A percentile compares a stretch with the other conserved stretches of the same genome.
These are phyloP conservation scores for Phytophthora ohioensis DNA, from an alignment of 352 stramenopile genomes.

Conservation along the genomic window DNA sequence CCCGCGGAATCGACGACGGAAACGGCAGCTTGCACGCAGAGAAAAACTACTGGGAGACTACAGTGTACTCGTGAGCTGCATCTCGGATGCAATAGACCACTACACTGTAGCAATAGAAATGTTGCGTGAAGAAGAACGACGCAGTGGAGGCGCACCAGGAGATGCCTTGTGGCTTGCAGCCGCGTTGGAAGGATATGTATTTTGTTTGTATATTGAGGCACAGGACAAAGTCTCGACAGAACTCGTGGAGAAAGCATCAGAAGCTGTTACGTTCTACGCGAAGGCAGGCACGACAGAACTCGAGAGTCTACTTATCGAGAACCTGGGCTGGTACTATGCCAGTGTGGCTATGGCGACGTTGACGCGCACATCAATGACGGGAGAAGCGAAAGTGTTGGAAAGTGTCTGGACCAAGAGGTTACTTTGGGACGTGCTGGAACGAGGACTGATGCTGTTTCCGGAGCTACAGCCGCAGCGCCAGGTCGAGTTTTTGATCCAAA, in stretches of 20 bases:
- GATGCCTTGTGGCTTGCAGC: conserved; percentile 85
- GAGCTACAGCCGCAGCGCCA: conserved; percentile 61
- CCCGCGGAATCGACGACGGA: conserved; percentile 50
- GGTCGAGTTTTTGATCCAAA: conserved; percentile 72
- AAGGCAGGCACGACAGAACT: conserved; percentile 70
- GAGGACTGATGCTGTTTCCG: conserved; percentile 60
- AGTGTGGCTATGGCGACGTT: conserved; percentile 41
- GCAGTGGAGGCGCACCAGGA: conserved; percentile 50
- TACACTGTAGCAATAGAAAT: conserved; percentile 78
- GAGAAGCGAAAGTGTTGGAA: conserved; percentile 57
- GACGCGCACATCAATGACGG: conserved; percentile 21
- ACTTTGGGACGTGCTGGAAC: conserved; percentile 73
- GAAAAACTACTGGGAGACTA: conserved; percentile 88
- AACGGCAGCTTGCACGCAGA: conserved; percentile 65
- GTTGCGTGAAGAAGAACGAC: conserved; percentile 79
- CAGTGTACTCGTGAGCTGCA: conserved; percentile 67
- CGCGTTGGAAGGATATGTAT: conserved; percentile 78
- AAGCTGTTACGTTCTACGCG: conserved; percentile 74
- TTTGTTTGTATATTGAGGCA: conserved; percentile 60
- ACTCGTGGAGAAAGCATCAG: conserved; percentile 81
- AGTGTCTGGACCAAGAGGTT: conserved; percentile 76
- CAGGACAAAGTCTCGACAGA: conserved; percentile 73
- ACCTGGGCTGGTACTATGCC: conserved; percentile 80
- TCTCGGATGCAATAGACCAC: conserved; percentile 75
- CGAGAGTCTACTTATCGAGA: conserved; percentile 76